Base-by-base conservation (phyloP, 306 rosid species). In the Inga leiocalycina region DNA sequence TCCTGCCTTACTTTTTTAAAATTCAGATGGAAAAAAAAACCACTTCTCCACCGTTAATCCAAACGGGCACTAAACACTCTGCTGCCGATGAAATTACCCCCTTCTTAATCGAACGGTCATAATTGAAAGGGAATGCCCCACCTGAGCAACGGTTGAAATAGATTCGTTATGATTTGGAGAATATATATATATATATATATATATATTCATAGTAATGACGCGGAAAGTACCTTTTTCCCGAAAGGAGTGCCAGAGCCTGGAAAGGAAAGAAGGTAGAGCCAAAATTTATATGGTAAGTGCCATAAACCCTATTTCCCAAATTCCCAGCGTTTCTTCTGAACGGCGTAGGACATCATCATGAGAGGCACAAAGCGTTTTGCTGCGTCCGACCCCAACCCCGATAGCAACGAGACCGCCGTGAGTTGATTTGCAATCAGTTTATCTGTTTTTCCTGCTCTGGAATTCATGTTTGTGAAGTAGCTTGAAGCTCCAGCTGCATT, bases 341-440 rank as follows among this genome's bases (percentile, higher is more conserved):
- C 77, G 64, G 37, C 57, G 3, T 17, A 48, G 34, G 6, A 59
- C 15, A 59, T 22, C 66, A 81, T 68, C 79, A 73, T 73, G 77
- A 88, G 78, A 87, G 99, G 97, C 65, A 79, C 97, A 41, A 97
- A 97, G 75, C 99, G 94, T 81, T 80, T 93, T 24, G 90, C 85
- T 45, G 71, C 82, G 45, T 85, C 98, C 45, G 97, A 94, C 73
- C 85, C 92, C 20, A 88, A 69, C 75, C 83, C 89, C 82, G 88
- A 89, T 73, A 81, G 70, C 46, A 84, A 84, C 85, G 97, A 92
- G 76, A 81, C 94, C n/a, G 56, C 85, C 44, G 99, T 97, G 83
- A 86, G 93, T 91, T 41, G 71, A 5, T 39, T 41, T 72, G 19
- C 79, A 37, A 43, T 64, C 27, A 1, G 44, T 69, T 51, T 56